phyloP scores from a whole-genome alignment of 352 stramenopile genomes.

The Pythium guiyangense region DNA sequence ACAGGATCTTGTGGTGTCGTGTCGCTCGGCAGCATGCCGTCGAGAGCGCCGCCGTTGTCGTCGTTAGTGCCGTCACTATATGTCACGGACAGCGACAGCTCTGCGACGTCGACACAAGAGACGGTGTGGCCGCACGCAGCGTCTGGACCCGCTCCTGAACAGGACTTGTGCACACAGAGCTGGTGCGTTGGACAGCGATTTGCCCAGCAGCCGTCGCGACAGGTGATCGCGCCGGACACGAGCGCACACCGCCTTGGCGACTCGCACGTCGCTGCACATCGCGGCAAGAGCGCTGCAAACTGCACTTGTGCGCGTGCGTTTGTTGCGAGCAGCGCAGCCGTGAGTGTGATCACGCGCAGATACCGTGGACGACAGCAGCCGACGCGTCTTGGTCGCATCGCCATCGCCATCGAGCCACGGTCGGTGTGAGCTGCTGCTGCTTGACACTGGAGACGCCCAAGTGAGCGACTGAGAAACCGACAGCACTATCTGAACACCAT shows the following conservation, averaged over 20 bases:
- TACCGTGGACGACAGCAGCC: not conserved
- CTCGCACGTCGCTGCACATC: not conserved
- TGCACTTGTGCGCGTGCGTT: not conserved
- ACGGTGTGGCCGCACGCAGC: not conserved
- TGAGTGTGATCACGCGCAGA: not conserved
- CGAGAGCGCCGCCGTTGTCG: not conserved
- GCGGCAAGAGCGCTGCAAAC: not conserved
- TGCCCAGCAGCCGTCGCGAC: conserved; percentile 1
- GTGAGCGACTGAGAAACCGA: no score
- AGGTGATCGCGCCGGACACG: not conserved
- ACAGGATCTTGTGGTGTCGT: not conserved
- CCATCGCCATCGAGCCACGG: no score
- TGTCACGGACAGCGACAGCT: not conserved
- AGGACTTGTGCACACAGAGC: not conserved
- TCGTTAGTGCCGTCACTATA: not conserved
- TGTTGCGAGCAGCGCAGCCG: not conserved
- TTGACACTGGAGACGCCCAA: no score
- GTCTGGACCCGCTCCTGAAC: not conserved
- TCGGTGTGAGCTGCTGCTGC: no score
- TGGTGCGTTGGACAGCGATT: not conserved
- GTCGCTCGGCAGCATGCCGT: not conserved
- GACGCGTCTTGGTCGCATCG: no score
- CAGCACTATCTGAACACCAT: no score
- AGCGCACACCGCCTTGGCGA: conserved; percentile 1
- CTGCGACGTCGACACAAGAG: not conserved